Evolutionary conservation across 345 rosid species (phyloP).

Genomic region (Aquilaria sinensis): DNA sequence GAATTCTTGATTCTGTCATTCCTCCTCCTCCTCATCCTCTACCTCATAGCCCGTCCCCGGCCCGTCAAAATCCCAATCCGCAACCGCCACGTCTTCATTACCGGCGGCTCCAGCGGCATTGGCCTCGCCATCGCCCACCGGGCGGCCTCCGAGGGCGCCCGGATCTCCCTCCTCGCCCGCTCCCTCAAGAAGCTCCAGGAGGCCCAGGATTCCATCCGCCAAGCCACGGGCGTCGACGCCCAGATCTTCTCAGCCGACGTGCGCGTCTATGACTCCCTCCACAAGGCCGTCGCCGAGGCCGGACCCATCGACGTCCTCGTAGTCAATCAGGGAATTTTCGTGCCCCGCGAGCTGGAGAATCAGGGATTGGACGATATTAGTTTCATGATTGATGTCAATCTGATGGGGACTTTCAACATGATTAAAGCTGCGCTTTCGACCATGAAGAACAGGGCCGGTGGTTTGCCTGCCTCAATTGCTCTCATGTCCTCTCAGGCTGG

Average conservation of each 20-base stretch:
- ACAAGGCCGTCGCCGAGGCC: conserved; percentile 41
- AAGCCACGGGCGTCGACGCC: conserved; percentile 64
- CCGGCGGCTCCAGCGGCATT: conserved; percentile 92
- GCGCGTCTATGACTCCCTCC: conserved; percentile 56
- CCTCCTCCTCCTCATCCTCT: conserved; percentile 37
- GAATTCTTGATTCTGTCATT: conserved; percentile 22
- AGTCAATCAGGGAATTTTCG: conserved; percentile 75
- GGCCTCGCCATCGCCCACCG: conserved; percentile 74
- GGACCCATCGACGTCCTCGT: conserved; percentile 71
- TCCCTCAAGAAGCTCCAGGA: conserved; percentile 56
- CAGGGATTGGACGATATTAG: conserved; percentile 64
- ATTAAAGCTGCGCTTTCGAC: conserved; percentile 76
- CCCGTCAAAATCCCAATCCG: conserved; percentile 57
- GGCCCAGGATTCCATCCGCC: conserved; percentile 51
- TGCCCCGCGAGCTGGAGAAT: conserved; percentile 50
- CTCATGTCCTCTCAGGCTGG: conserved; percentile 90
- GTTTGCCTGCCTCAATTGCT: conserved; percentile 55
- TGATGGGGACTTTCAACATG: conserved; percentile 76
- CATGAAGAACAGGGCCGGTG: conserved; percentile 52
- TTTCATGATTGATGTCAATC: conserved; percentile 74
- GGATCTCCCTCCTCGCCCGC: conserved; percentile 70
- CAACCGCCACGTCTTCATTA: conserved; percentile 75
- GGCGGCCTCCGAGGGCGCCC: conserved; percentile 67
- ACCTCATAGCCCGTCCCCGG: conserved; percentile 47
- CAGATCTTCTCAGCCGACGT: conserved; percentile 70